Base-by-base conservation (phyloP, 176 grass and related monocot genomes). In the Cocos nucifera region DNA sequence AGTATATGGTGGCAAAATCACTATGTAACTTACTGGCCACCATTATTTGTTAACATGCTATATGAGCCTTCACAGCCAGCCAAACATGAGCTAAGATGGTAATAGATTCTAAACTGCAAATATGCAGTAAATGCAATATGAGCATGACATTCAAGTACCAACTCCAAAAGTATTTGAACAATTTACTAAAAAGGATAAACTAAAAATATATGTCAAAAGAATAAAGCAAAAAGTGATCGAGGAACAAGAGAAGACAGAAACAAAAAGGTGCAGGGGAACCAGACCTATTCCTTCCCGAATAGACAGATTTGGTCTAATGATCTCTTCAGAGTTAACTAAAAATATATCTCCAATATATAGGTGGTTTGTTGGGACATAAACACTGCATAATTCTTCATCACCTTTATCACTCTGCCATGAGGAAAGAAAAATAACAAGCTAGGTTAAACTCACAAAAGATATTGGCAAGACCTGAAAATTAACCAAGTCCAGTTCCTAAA, bases 361-460 rank as follows among this genome's bases (percentile, higher is more conserved):
- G 81, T 99, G 94, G 77, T 99, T 99, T 70, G 94, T 99, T 55
- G 94, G 94, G 39, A 99, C 94, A 62, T 88, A 99, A 44, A 99
- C 88, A 10, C 94, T 99, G 58, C 94, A 99, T 59, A 99, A 49
- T 32, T 99, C 88, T 75, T 99, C 94, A 53, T 99, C 88, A 3
- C 94, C 94, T 83, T 86, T 91, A 57, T 99, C 82, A 57, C 70
- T 93, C 94, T 99, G 77, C 56, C 67, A 68, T 23, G 21, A 7
- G 53, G 56, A 68, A 68, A 68, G 18, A 24, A 63, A 63, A 44
- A 44, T 14, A 44, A 44, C 8, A 44, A 35, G 32, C 32, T 35
- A 35, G 30, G 32, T 35, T 35, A 35, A 35, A 35, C 32, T 35
- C 32, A 10, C 32, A 10, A 35, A 35, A 35, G 32, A 9, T 35